These are phyloP conservation scores for Alternaria solani DNA, from an alignment of 2,329 filamentous ascomycete species.

Conservation along the genomic window DNA sequence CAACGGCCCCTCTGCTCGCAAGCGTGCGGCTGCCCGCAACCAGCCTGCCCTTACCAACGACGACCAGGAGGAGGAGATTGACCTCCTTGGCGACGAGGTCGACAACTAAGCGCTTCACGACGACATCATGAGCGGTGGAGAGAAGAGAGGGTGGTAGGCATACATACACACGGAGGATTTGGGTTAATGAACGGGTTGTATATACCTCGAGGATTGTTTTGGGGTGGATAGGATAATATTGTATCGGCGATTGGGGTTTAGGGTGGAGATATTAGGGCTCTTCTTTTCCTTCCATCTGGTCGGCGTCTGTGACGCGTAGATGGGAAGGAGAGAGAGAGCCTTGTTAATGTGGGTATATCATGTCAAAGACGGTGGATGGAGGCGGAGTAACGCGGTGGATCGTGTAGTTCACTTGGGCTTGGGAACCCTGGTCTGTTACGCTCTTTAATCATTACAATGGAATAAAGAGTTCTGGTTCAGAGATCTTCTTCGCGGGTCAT, in stretches of 20 bases:
- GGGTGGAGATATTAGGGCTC: conserved; percentile 1
- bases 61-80: conserved; percentile 48
- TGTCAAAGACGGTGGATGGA: neutral
- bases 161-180: neutral
- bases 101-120: conserved; percentile 16
- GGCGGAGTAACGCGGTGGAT: conserved; percentile 5
- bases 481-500: neutral
- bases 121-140: neutral
- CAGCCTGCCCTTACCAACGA: conserved; percentile 41
- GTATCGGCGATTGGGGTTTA: neutral
- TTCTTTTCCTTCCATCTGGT: neutral
- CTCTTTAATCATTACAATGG: conserved; percentile 25
- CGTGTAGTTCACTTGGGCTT: conserved; percentile 25
- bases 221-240: neutral
- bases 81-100: conserved; percentile 26
- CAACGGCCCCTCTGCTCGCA: conserved; percentile 25
- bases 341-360: conserved; percentile 6
- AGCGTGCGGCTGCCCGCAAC: conserved; percentile 26
- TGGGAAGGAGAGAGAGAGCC: neutral
- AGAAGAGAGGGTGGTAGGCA: too few species aligned
- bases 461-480: neutral
- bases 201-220: conserved; percentile 7
- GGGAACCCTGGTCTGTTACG: conserved; percentile 33
- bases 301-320: conserved; percentile 20
- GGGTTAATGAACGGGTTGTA: conserved; percentile 10